phyloP scores from a whole-genome alignment of 768 basidiomycete species.

The Boletus insuetus region DNA sequence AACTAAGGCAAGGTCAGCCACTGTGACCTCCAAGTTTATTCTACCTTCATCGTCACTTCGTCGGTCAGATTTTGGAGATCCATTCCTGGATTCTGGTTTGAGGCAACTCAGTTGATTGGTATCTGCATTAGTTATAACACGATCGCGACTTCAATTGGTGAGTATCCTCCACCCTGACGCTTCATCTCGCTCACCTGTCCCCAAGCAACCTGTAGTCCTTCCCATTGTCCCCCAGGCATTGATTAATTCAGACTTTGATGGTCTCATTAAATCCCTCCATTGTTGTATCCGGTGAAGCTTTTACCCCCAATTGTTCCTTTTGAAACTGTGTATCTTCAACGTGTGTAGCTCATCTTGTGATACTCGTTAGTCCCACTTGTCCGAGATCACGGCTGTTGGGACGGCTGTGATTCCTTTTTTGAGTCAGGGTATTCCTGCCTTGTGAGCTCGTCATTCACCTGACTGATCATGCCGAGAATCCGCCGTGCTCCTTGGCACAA shows the following conservation, averaged over 20 bases:
- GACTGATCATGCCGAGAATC: background rate
- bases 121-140: background rate
- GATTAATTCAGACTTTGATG: background rate
- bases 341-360: background rate
- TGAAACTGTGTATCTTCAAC: background rate
- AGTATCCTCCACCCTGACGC: background rate
- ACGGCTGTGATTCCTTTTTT: background rate
- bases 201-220: background rate
- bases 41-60: background rate
- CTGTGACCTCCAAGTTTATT: background rate
- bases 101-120: conserved; percentile 26
- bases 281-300: conserved; percentile 3
- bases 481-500: background rate
- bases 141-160: conserved; percentile 4
- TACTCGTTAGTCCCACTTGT: no score
- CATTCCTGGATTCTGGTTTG: conserved; percentile 41
- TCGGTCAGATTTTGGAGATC: conserved; percentile 51
- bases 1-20: conserved; percentile 50
- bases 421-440: background rate
- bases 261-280: background rate
- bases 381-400: background rate
- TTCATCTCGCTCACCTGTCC: conserved; percentile 4
- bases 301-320: background rate
- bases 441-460: background rate
- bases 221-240: background rate